phyloP scores from a whole-genome alignment of 306 rosid species.

The Parietaria judaica region DNA sequence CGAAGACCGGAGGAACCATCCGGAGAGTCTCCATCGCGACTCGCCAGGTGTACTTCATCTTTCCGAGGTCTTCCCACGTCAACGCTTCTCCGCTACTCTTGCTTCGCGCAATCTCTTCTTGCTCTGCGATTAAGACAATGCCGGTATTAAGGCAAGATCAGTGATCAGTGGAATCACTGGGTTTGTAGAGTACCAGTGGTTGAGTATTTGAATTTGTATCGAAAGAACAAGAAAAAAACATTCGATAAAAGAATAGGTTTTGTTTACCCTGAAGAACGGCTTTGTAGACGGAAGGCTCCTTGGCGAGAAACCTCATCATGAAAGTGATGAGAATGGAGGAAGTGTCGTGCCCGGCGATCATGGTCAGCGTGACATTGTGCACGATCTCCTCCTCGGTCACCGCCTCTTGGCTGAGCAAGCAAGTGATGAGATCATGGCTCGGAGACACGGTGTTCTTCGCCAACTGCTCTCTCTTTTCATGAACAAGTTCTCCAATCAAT shows the following conservation, averaged over 20 bases:
- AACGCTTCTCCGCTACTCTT: slow-evolving; percentile 44
- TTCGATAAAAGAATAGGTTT: neutral
- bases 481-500: slow-evolving; percentile 34
- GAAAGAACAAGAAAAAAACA: neutral
- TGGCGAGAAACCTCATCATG: slow-evolving; percentile 38
- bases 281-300: slow-evolving; percentile 43
- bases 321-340: slow-evolving; percentile 55
- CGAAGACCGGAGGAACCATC: slow-evolving; percentile 54
- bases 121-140: slow-evolving; percentile 34
- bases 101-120: slow-evolving; percentile 51
- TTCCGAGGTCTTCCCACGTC: slow-evolving; percentile 67
- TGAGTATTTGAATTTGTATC: no score
- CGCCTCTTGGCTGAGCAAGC: slow-evolving; percentile 43
- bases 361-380: slow-evolving; percentile 47
- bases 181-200: no score
- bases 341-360: slow-evolving; percentile 79
- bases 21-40: slow-evolving; percentile 69
- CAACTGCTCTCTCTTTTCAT: slow-evolving; percentile 34
- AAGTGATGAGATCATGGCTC: slow-evolving; percentile 50
- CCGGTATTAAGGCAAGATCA: neutral
- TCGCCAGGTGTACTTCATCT: slow-evolving; percentile 88
- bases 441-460: slow-evolving; percentile 30
- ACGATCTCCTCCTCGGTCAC: slow-evolving; percentile 53
- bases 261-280: slow-evolving; percentile 57
- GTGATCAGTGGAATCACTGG: neutral